Base-by-base conservation (phyloP, 163 green algal genomes). In the Trebouxia gelatinosa region DNA sequence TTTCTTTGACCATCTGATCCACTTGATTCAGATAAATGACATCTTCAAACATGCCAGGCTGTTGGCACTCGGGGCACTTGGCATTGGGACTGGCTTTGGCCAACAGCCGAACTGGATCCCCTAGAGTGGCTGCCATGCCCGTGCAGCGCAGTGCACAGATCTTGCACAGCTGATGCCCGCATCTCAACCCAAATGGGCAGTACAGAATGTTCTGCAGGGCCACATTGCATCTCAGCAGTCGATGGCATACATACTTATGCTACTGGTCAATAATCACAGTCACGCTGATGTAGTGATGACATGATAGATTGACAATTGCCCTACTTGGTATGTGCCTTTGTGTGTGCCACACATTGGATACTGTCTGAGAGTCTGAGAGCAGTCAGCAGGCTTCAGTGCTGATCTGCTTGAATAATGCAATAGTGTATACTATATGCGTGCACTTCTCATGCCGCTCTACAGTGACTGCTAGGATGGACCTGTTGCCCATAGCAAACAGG, bases 141-240 rank as follows among this genome's bases (percentile, higher is more conserved):
- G 70, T 50, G 28, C n/a, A 61, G 46, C 50, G 43, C 3, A 78
- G 50, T 5, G 70, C 70, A 54, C 70, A 78, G 32, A 43, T 61
- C 32, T 61, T 61, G 70, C 70, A 78, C 6, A 78, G 51, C 70
- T 78, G 26, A 29, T 78, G 62, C 9, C 62, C 62, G 5, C 62
- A 71, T 11, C 13, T 28, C 28, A 71, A 31, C 43, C 70, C 70
- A 35, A 78, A 66, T 17, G 70, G 50, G 16, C 51, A 66, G 50
- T 68, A 78, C 32, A 78, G 37, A 21, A 78, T 65, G 70, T 65
- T 61, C 70, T 78, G 70, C 70, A 78, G 34, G 31, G 3, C 0
- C 9, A 54, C 9, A 13, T 13, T 54, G 9, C 13, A 54, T 54
- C 43, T 23, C 9, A 9, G 9, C 13, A 23, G 11, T 54, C 43